Conservation (phyloP, 1,139 yeast species). For the Saccharomyces hybrid region DNA sequence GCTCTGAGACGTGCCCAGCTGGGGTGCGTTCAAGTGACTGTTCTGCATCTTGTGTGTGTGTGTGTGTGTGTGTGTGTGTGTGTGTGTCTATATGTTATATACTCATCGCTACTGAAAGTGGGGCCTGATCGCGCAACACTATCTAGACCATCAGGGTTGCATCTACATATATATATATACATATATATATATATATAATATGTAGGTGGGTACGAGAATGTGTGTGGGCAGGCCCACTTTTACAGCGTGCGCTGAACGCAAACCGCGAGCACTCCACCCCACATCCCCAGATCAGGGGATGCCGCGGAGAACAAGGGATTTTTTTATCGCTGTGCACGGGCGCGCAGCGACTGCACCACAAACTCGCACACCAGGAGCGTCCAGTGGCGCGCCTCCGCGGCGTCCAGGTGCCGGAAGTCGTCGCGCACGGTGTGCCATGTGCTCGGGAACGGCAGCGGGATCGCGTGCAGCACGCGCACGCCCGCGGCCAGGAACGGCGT, state of each 20-base stretch:
- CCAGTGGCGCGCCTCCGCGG: conserved; percentile 26
- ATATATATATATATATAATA: too few species aligned
- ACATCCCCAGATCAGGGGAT: background rate
- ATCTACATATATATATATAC: background rate
- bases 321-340: background rate
- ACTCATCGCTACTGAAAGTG: background rate
- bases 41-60: background rate
- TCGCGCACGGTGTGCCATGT: conserved; percentile 44
- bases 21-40: background rate
- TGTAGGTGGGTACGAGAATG: background rate
- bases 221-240: background rate
- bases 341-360: conserved; percentile 4
- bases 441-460: conserved; percentile 43
- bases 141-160: background rate
- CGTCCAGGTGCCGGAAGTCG: conserved; percentile 27
- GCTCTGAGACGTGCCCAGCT: background rate
- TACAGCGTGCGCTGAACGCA: background rate
- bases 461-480: conserved; percentile 43
- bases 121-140: background rate
- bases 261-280: background rate
- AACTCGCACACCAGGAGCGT: conserved; percentile 25
- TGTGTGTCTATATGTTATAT: background rate
- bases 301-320: background rate
- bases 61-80: background rate
- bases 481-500: conserved; percentile 42